Evolutionary conservation across 495 filamentous ascomycete genomes (phyloP), one percentile per base, ranked within the genome.

Genomic region (Aspergillus cristatus): DNA sequence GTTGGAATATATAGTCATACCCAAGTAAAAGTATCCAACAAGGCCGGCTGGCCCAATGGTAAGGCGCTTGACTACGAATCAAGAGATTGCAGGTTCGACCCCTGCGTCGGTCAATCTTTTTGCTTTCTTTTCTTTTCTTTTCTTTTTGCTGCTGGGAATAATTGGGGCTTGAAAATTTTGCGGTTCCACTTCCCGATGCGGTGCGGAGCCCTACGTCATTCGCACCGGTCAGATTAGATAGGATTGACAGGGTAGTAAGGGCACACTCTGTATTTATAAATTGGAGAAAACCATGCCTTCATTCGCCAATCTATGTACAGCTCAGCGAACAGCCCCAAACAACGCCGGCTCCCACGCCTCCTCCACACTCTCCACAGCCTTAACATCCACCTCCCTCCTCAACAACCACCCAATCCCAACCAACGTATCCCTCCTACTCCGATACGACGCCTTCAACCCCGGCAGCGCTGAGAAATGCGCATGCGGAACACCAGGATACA

Each of bases 41-140:
- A 42, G 60, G 51, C 61, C 62, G 53, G 62, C 64, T 78, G 70
- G 73, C 72, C 70, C 71, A 78, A 78, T 79, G 75, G 75, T 69
- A 79, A 79, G 75, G 74, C 74, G 74, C 72, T 78, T 78, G 75
- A 78, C 75, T 79, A 78, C 75, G 75, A 75, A 74, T 74, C 71
- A 74, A 74, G 67, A 74, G 71, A 74, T 74, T 73, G 62, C 63
- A 67, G 61, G 62, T 54, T 58, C 51, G 53, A 62, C 46, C 54
- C 58, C 63, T 58, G 62, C 62, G 55, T 65, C 57, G 58, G 63
- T 65, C 61, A 63, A 25, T 38, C 7, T 45, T 48, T 54, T 57
- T 45, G n/a, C 13, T 32, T 16, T 30, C 39, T 32, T 34, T 39
- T 3, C 22, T 14, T 17, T 42, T 25, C 26, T 38, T 37, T 32